A percentile compares a stretch with the other conserved stretches of the same genome.
Evolutionary conservation across 768 basidiomycete genomes (phyloP).

Genomic region (Boletus bicolor): DNA sequence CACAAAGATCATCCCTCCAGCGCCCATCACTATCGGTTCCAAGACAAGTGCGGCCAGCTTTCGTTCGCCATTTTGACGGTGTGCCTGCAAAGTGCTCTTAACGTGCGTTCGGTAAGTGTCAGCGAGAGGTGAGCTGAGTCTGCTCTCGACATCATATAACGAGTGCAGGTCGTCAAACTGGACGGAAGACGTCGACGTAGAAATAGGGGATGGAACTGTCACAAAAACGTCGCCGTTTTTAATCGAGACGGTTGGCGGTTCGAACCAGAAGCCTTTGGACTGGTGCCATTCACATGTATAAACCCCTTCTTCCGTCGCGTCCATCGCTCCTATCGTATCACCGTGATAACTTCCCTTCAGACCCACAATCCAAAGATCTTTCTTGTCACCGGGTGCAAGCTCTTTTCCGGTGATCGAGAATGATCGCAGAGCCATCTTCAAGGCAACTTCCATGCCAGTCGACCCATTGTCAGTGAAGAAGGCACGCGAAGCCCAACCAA

Average conservation of each 20-base stretch:
- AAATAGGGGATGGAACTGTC: constrained; percentile 49
- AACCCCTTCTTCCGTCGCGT: constrained; percentile 87
- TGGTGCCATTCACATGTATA: constrained; percentile 97
- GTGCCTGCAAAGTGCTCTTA: constrained; percentile 42
- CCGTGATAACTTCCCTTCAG: constrained; percentile 94
- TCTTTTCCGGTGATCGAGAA: constrained; percentile 41
- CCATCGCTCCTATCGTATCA: constrained; percentile 97
- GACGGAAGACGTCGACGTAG: constrained; percentile 22
- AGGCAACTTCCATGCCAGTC: constrained; percentile 94
- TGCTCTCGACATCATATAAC: constrained; percentile 67
- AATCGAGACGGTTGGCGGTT: constrained; percentile 77
- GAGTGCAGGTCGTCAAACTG: constrained; percentile 45
- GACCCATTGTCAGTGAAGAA: constrained; percentile 96
- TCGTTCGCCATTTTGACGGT: constrained; percentile 39
- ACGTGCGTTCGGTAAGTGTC: constrained; percentile 61
- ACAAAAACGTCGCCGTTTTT: constrained; percentile 56
- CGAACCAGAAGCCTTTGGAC: constrained; percentile 91
- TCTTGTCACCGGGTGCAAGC: constrained; percentile 38
- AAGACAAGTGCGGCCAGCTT: constrained; percentile 75
- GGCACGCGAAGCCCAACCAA: constrained; percentile 85
- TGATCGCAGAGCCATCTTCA: constrained; percentile 92
- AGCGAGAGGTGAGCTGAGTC: constrained; percentile 63
- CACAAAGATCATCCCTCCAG: constrained; percentile 96
- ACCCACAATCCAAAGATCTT: constrained; percentile 73
- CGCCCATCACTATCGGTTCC: constrained; percentile 92